These are phyloP conservation scores for Sordariomycetes sp. DNA, from an alignment of 2,329 filamentous ascomycete species.

Conservation along the genomic window DNA sequence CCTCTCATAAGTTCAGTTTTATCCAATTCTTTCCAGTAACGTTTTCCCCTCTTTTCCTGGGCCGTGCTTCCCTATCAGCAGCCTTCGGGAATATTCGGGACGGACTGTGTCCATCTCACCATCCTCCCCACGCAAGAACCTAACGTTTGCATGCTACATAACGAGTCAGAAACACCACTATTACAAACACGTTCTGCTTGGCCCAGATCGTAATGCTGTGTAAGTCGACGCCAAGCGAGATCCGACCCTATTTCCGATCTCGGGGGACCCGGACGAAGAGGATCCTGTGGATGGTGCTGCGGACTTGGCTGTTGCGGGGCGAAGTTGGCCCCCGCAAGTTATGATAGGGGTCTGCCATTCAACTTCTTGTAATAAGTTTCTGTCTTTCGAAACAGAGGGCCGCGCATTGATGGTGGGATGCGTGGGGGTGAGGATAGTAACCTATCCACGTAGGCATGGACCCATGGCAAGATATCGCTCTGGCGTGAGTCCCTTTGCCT, in stretches of 20 bases:
- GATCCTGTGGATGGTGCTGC: not conserved
- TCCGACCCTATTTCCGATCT: not conserved
- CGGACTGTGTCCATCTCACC: not conserved
- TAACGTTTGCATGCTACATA: not conserved
- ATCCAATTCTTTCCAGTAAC: not conserved
- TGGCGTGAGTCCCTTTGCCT: too few species aligned
- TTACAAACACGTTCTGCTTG: too few species aligned
- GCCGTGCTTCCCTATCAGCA: not conserved
- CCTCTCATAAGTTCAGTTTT: not conserved
- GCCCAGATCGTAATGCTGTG: not conserved
- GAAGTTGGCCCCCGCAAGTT: not conserved
- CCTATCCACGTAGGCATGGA: not conserved
- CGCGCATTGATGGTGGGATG: not conserved
- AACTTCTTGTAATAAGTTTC: not conserved
- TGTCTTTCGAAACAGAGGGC: not conserved
- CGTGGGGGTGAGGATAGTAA: not conserved
- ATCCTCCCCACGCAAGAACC: not conserved
- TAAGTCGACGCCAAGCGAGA: not conserved
- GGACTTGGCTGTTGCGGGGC: not conserved
- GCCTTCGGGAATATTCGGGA: not conserved
- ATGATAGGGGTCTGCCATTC: not conserved
- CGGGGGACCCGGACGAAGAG: not conserved
- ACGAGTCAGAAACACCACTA: not conserved
- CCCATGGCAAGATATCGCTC: too few species aligned
- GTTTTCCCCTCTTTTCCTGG: not conserved